These are phyloP conservation scores for Cadophora gregata DNA, from an alignment of 2,329 filamentous ascomycete genomes.

Conservation along the genomic window DNA sequence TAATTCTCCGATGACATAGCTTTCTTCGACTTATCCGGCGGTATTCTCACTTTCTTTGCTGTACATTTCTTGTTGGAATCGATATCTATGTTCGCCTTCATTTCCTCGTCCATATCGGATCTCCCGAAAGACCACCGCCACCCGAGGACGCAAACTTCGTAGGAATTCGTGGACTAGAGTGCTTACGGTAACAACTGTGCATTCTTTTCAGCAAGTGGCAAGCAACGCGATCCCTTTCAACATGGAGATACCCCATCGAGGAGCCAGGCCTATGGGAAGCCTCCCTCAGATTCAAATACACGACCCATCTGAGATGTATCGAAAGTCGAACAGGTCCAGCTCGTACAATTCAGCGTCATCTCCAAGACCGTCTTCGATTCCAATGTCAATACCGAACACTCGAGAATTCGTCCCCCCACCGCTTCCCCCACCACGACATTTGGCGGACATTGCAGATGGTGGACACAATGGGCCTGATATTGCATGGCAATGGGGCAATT, in stretches of 20 bases:
- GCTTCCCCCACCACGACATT: constrained; percentile 65
- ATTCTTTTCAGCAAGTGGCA: constrained; percentile 40
- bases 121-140: constrained; percentile 40
- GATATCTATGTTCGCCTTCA: constrained; percentile 39
- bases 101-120: constrained; percentile 34
- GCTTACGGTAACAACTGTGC: constrained; percentile 22
- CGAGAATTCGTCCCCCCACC: constrained; percentile 62
- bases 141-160: constrained; percentile 31
- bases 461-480: constrained; percentile 67
- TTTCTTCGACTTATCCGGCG: constrained; percentile 24
- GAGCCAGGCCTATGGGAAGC: constrained; percentile 29
- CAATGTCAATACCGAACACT: constrained; percentile 68
- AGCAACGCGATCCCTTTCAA: constrained; percentile 32
- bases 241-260: constrained; percentile 52
- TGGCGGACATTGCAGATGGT: constrained; percentile 55
- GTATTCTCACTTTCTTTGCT: constrained; percentile 32
- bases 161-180: constrained; percentile 23
- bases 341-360: constrained; percentile 44
- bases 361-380: constrained; percentile 51
- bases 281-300: constrained; percentile 52
- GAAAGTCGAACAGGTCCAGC: constrained; percentile 37
- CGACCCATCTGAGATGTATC: constrained; percentile 43
- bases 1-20: constrained; percentile 33
- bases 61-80: constrained; percentile 36
- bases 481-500: constrained; percentile 64